These are phyloP conservation scores for Musa beccarii DNA, from an alignment of 176 grass and related monocot genomes.

Conservation along the genomic window DNA sequence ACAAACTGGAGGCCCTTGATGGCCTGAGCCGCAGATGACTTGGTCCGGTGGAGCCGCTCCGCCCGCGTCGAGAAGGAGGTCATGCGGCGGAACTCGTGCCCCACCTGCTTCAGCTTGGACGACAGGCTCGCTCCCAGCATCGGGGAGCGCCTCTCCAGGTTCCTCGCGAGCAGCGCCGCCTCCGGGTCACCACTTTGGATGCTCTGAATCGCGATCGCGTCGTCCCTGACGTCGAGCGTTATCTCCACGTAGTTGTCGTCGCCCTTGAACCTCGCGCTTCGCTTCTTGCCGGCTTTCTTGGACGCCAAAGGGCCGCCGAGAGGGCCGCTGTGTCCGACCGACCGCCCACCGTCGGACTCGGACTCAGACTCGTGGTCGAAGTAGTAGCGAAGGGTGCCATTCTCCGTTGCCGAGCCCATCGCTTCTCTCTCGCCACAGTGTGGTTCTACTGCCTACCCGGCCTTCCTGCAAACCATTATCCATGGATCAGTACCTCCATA, in stretches of 20 bases:
- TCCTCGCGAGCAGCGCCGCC: conserved; percentile 20
- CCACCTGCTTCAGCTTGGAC: conserved; percentile 46
- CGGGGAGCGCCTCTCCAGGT: background rate
- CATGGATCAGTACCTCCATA: background rate
- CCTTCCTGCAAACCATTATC: background rate
- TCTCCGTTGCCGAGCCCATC: background rate
- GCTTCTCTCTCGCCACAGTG: background rate
- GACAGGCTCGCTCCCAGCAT: conserved; percentile 29
- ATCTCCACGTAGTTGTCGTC: conserved; percentile 75
- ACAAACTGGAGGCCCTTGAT: conserved; percentile 84
- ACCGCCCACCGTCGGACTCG: background rate
- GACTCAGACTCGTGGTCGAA: conserved; percentile 9
- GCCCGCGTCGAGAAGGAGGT: conserved; percentile 16
- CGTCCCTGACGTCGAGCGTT: conserved; percentile 49
- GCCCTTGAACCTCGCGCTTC: conserved; percentile 61
- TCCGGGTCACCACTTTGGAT: conserved; percentile 26
- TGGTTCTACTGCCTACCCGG: background rate
- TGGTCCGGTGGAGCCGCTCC: conserved; percentile 48
- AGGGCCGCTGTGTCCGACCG: conserved; percentile 14
- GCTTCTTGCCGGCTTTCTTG: conserved; percentile 36
- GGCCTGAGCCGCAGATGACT: conserved; percentile 41
- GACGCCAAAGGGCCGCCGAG: background rate
- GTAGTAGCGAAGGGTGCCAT: background rate
- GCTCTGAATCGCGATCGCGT: conserved; percentile 38
- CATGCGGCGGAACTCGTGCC: conserved; percentile 39